Evolutionary conservation across 345 rosid genomes (phyloP).

Genomic region (Brassica incana): DNA sequence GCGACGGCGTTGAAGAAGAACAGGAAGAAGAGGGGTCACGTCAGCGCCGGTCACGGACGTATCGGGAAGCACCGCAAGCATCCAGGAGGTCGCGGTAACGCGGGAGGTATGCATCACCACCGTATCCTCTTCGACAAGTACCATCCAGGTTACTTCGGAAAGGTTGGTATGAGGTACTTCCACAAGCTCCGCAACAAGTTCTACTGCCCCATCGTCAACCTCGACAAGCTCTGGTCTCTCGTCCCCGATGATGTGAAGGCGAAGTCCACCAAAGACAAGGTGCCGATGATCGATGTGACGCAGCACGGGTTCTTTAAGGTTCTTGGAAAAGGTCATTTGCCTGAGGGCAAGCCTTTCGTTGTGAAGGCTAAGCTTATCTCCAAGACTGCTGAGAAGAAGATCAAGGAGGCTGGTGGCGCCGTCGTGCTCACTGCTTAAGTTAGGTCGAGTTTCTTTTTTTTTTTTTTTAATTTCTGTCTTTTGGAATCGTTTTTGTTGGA

Average conservation of each 20-base stretch:
- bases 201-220: constrained; percentile 63
- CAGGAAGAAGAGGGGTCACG: constrained; percentile 80
- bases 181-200: constrained; percentile 70
- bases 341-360: constrained; percentile 55
- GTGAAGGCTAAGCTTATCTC: constrained; percentile 67
- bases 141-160: constrained; percentile 68
- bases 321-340: constrained; percentile 54
- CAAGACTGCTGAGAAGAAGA: constrained; percentile 69
- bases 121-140: constrained; percentile 76
- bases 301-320: constrained; percentile 66
- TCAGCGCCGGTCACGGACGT: constrained; percentile 79
- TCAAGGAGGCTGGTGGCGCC: constrained; percentile 71
- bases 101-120: constrained; percentile 76
- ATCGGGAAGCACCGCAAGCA: constrained; percentile 79
- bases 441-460: neutral
- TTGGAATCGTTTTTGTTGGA: constrained; percentile 11
- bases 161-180: constrained; percentile 56
- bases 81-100: constrained; percentile 64
- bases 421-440: constrained; percentile 48
- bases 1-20: constrained; percentile 65
- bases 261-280: constrained; percentile 55
- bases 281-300: constrained; percentile 58
- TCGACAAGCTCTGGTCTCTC: constrained; percentile 69
- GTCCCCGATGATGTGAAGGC: constrained; percentile 56
- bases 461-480: neutral